Conservation (phyloP, 192 early-diverging fungal species). For the Lunasporangiospora selenospora region DNA sequence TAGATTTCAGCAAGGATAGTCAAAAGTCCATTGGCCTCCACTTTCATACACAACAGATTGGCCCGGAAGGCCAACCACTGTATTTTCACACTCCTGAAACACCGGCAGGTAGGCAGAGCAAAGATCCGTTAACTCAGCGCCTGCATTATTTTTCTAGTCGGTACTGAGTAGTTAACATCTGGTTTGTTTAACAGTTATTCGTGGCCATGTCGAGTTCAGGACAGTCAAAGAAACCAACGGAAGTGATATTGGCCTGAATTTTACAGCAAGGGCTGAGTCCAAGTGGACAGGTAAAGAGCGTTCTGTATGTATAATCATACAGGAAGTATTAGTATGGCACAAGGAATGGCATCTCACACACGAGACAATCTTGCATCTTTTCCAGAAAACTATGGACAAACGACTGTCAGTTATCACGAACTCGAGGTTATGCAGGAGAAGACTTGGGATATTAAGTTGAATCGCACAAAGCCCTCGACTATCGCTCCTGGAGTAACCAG, state of each 20-base stretch:
- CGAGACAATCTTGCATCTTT: too few relatives aligned
- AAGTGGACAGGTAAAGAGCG: slow-evolving; percentile 27
- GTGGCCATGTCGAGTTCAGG: slow-evolving; percentile 31
- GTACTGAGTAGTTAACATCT: too few relatives aligned
- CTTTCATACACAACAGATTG: slow-evolving; percentile 19
- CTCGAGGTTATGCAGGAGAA: slow-evolving; percentile 17
- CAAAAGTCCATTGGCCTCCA: slow-evolving; percentile 29
- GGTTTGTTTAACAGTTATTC: too few relatives aligned
- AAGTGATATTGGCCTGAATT: slow-evolving; percentile 18
- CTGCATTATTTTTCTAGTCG: too few relatives aligned
- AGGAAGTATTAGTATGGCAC: too few relatives aligned
- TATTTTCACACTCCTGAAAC: slow-evolving; percentile 23
- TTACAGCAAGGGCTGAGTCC: slow-evolving; percentile 21
- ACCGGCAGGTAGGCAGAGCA: slow-evolving; percentile 9
- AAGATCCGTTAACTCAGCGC: too few relatives aligned
- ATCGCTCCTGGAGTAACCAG: slow-evolving; percentile 36
- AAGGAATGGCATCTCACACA: too few relatives aligned
- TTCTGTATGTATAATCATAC: too few relatives aligned
- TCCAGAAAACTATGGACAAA: slow-evolving; percentile 14
- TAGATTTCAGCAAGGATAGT: slow-evolving; percentile 23
- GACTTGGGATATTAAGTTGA: slow-evolving; percentile 27
- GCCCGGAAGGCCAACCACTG: slow-evolving; percentile 22
- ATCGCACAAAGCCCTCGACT: slow-evolving; percentile 15
- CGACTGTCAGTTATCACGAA: slow-evolving; percentile 3
- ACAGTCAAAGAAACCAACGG: slow-evolving; percentile 26